Percentiles rank a stretch among this genome's conserved stretches.
phyloP scores from a whole-genome alignment of 148 eudicot genomes.

The Pouteria glomerata region DNA sequence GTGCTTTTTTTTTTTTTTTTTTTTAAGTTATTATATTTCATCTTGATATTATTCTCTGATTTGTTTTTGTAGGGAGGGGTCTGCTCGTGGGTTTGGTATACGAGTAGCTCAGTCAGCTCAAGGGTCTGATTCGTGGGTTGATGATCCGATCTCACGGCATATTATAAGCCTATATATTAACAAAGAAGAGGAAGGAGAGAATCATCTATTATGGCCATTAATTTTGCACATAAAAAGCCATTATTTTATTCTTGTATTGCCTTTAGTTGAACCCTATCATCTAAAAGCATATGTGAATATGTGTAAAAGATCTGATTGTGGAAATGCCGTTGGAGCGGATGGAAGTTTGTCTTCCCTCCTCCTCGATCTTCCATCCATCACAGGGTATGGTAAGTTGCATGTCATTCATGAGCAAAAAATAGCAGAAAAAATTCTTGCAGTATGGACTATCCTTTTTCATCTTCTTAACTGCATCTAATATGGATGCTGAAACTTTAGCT shows the following conservation, averaged over 20 bases:
- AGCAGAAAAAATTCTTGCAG: neutral
- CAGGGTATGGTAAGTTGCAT: constrained; percentile 95
- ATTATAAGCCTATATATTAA: constrained; percentile 61
- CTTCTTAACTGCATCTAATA: neutral
- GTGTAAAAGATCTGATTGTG: constrained; percentile 67
- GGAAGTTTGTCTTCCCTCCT: constrained; percentile 77
- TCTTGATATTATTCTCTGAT: constrained; percentile 5
- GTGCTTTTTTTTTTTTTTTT: too few relatives aligned
- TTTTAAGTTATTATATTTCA: neutral
- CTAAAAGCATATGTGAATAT: constrained; percentile 60
- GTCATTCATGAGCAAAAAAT: neutral
- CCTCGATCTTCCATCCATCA: constrained; percentile 90
- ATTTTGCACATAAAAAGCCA: constrained; percentile 72
- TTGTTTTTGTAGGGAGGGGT: constrained; percentile 67
- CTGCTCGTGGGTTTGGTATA: constrained; percentile 82
- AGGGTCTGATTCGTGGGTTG: constrained; percentile 99
- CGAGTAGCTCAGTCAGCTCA: constrained; percentile 66
- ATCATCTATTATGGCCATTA: constrained; percentile 72
- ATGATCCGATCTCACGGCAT: constrained; percentile 93
- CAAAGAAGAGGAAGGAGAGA: constrained; percentile 45
- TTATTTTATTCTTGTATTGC: constrained; percentile 65
- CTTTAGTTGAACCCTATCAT: constrained; percentile 86
- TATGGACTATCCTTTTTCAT: neutral
- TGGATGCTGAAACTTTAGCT: constrained; percentile 2
- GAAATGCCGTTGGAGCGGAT: constrained; percentile 75